Base-by-base conservation (phyloP, 768 basidiomycete genomes). In the Nidularia pulvinata region DNA sequence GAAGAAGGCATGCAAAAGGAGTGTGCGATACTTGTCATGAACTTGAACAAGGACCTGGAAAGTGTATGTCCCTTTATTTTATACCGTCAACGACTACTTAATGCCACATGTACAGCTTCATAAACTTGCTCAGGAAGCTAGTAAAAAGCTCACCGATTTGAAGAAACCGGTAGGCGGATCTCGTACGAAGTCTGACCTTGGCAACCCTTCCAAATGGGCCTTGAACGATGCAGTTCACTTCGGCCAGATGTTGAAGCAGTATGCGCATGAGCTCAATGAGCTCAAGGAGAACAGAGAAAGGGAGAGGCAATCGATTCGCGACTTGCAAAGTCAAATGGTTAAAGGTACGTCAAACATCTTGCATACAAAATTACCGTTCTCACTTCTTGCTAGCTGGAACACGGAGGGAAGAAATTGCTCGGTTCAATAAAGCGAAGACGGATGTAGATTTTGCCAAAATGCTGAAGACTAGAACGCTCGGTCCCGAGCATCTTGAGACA, bases 401-500 rank as follows among this genome's bases (percentile, higher is more conserved):
- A 55, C 84, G 90, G 58, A 82, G 82, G 58, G 93, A 95, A 64
- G 94, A 97, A 62, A 88, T 93, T 25, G 74, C 77, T 14, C 83
- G 92, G 4, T 95, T 93, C 67, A 78, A 86, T 51, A 84, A 83
- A 59, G 94, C 93, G 1, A 84, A 84, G 55, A 79, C 78, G 33
- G 94, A 98, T 63, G 79, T 84, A 3, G 88, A 89, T 51, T 92
- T 95, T 65, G 81, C 85, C 7, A 88, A 84, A 61, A 82, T 89
- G 76, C 70, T 92, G 50, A 85, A 83, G 61, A 74, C 83, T 2
- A 79, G 89, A 46, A 85, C 88, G n/a, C 70, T 95, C n/a, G 89
- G 89, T 10, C 93, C 96, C 0, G 93, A 98, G 62, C 88, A 94
- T 62, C 76, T 86, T 11, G 93, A 95, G 64, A 88, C 84, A 1